phyloP scores from a whole-genome alignment of 805 yeast genomes.

The Wickerhamiella hasegawae region DNA sequence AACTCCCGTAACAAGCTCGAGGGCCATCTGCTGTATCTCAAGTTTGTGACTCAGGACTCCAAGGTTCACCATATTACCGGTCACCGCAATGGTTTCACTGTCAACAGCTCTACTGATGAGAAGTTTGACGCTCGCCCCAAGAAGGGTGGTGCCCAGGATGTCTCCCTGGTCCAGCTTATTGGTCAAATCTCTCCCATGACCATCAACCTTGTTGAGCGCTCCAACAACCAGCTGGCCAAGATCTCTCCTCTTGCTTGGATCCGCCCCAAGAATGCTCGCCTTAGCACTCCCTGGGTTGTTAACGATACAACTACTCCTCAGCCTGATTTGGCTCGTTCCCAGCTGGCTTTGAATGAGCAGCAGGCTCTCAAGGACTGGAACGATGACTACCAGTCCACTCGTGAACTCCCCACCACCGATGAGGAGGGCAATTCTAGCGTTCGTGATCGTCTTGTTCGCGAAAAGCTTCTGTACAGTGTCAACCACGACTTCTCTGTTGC shows the following conservation, averaged over 20 bases:
- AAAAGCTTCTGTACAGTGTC: slow-evolving; percentile 53
- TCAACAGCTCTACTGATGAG: slow-evolving; percentile 49
- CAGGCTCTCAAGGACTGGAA: slow-evolving; percentile 57
- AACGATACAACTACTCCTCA: slow-evolving; percentile 6
- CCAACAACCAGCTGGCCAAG: slow-evolving; percentile 7
- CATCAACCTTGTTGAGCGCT: slow-evolving; percentile 53
- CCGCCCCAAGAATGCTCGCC: slow-evolving; percentile 42
- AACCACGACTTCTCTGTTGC: slow-evolving; percentile 60
- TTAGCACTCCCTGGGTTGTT: slow-evolving; percentile 72
- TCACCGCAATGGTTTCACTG: slow-evolving; percentile 61
- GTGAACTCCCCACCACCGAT: slow-evolving; percentile 41
- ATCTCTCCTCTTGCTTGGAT: slow-evolving; percentile 19
- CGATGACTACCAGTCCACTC: slow-evolving; percentile 72
- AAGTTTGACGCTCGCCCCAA: slow-evolving; percentile 53
- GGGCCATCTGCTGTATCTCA: slow-evolving; percentile 73
- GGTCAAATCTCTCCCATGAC: slow-evolving; percentile 47
- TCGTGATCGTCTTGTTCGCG: slow-evolving; percentile 58
- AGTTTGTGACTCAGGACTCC: slow-evolving; percentile 63
- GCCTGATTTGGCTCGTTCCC: slow-evolving; percentile 43
- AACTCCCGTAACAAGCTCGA: slow-evolving; percentile 40
- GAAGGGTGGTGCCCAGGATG: slow-evolving; percentile 16
- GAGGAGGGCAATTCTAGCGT: slow-evolving; percentile 26
- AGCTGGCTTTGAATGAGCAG: slow-evolving; percentile 38
- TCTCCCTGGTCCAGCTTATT: slow-evolving; percentile 43
- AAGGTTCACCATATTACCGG: slow-evolving; percentile 69